These are phyloP conservation scores for Infundibulicybe gibba DNA, from an alignment of 768 basidiomycete genomes.

Conservation along the genomic window DNA sequence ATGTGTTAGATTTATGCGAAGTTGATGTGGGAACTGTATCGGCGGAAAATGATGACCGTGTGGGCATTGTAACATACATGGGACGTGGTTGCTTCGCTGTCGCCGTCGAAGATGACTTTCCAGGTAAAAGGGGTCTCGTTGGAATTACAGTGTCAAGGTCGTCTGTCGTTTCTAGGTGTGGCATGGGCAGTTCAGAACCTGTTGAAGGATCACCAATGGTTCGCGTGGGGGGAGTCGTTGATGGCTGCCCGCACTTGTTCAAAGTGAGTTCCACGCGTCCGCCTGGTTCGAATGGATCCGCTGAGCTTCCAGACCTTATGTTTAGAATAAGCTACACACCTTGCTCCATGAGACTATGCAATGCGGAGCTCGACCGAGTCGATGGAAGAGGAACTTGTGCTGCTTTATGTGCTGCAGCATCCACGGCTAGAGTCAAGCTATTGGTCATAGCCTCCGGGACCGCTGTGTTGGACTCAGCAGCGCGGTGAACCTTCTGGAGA, in stretches of 20 bases:
- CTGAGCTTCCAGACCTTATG: neutral
- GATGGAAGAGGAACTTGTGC: conserved; percentile 21
- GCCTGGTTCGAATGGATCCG: conserved; percentile 26
- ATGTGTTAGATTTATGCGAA: conserved; percentile 16
- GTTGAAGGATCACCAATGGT: conserved; percentile 39
- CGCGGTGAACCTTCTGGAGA: conserved; percentile 14
- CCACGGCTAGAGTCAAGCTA: conserved; percentile 22
- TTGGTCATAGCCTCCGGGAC: conserved; percentile 14
- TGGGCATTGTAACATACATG: conserved; percentile 33
- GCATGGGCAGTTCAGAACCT: conserved; percentile 22
- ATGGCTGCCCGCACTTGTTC: neutral
- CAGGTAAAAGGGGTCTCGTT: neutral
- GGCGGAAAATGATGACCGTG: conserved; percentile 24
- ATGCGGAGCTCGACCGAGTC: conserved; percentile 36
- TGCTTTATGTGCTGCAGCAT: conserved; percentile 23
- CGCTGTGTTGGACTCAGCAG: conserved; percentile 11
- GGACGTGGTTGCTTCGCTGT: conserved; percentile 19
- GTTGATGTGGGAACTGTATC: conserved; percentile 20
- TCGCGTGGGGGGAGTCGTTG: conserved; percentile 22
- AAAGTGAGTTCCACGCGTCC: conserved; percentile 56
- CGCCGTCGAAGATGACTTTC: neutral
- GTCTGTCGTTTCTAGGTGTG: neutral
- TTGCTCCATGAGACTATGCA: conserved; percentile 69
- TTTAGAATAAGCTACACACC: conserved; percentile 23
- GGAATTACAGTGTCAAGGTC: no score